Evolutionary conservation across 768 basidiomycete genomes (phyloP).

Genomic region (Tulasnella sp.): DNA sequence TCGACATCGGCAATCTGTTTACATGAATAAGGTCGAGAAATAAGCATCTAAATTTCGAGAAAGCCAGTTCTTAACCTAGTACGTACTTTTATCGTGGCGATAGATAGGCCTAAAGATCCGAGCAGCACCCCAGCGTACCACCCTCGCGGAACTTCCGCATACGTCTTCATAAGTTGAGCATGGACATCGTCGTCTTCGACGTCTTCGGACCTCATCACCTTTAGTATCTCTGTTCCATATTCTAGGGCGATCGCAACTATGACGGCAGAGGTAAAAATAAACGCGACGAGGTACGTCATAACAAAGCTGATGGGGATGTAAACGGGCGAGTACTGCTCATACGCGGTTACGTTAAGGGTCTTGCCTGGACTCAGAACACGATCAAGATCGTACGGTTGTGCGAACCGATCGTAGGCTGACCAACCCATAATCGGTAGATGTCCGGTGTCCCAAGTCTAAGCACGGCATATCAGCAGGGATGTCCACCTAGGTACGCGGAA

Average conservation of each 20-base stretch:
- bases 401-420: constrained; percentile 32
- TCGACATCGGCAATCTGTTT: constrained; percentile 40
- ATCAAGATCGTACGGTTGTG: constrained; percentile 31
- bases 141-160: constrained; percentile 30
- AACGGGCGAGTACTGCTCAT: constrained; percentile 34
- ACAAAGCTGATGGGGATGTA: constrained; percentile 34
- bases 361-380: constrained; percentile 25
- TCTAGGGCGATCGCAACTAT: constrained; percentile 34
- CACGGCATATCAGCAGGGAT: constrained; percentile 22
- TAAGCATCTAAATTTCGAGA: background rate
- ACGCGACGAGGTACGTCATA: constrained; percentile 31
- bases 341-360: constrained; percentile 30
- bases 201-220: constrained; percentile 23
- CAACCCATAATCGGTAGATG: constrained; percentile 34
- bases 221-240: constrained; percentile 29
- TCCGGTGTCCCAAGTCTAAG: constrained; percentile 30
- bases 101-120: constrained; percentile 25
- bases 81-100: constrained; percentile 31
- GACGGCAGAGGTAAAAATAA: constrained; percentile 30
- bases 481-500: constrained; percentile 16
- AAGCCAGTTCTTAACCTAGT: no score
- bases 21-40: background rate
- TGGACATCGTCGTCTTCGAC: constrained; percentile 37
- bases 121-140: constrained; percentile 34
- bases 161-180: constrained; percentile 34